Percentiles rank a stretch among this genome's conserved stretches.
Evolutionary conservation across 352 stramenopile species (phyloP).

Genomic region (Achlya hypogyna): DNA sequence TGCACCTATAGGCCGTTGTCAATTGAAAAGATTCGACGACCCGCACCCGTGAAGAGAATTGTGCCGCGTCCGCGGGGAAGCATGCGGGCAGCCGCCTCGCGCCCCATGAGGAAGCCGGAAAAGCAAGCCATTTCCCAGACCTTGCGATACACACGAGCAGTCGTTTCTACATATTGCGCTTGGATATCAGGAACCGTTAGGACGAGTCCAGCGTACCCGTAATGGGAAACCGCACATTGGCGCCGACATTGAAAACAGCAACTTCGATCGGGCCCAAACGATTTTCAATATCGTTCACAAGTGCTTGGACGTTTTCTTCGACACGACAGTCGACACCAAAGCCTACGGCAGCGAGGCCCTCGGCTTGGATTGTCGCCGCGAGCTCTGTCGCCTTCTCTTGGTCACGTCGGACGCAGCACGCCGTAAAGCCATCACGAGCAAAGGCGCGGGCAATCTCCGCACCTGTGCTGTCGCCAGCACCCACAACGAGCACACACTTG

Average conservation of each 20-base stretch:
- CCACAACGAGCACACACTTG: constrained; percentile 19
- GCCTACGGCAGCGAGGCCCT: constrained; percentile 4
- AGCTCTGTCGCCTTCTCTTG: constrained; percentile 12
- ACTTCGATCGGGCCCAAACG: constrained; percentile 25
- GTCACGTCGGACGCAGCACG: constrained; percentile 18
- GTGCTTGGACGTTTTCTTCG: constrained; percentile 23
- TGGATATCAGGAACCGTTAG: background rate
- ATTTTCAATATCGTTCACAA: constrained; percentile 23
- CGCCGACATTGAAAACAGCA: constrained; percentile 29
- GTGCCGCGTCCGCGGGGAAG: constrained; percentile 21
- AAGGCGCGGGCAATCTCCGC: constrained; percentile 14
- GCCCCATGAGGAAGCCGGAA: constrained; percentile 26
- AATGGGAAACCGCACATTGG: constrained; percentile 26
- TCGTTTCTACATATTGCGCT: constrained; percentile 19
- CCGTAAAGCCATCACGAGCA: constrained; percentile 20
- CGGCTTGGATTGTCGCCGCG: background rate
- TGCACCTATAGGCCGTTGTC: constrained; percentile 20
- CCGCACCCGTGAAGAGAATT: constrained; percentile 31
- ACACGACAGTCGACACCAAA: constrained; percentile 26
- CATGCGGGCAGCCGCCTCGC: constrained; percentile 25
- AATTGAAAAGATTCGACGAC: background rate
- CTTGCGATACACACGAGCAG: constrained; percentile 25
- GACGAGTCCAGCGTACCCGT: background rate
- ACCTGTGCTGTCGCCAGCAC: constrained; percentile 23
- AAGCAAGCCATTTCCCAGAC: constrained; percentile 29